Percentiles rank a stretch among this genome's conserved stretches.
These are phyloP conservation scores for Salix suchowensis DNA, from an alignment of 345 rosid genomes.

Conservation along the genomic window DNA sequence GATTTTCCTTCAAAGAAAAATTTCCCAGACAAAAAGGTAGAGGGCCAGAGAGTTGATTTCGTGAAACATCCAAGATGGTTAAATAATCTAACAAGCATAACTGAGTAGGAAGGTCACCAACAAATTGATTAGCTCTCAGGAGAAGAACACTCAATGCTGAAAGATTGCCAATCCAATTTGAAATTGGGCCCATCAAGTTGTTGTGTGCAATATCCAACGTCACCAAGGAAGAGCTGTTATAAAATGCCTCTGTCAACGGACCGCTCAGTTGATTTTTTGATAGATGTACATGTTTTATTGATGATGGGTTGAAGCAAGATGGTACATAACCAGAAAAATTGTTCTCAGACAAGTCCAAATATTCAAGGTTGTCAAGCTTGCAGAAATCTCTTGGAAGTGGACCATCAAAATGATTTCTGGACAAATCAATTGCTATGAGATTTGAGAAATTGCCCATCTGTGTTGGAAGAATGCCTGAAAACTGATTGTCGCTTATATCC, in stretches of 20 bases:
- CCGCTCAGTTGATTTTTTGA: not conserved
- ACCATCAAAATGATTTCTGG: not conserved
- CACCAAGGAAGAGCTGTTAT: not conserved
- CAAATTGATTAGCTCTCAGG: slow-evolving; percentile 7
- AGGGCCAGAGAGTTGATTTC: slow-evolving; percentile 6
- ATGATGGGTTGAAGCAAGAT: not conserved
- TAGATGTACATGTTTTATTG: not conserved
- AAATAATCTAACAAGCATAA: slow-evolving; percentile 2
- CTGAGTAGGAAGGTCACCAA: slow-evolving; percentile 9
- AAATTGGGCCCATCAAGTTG: slow-evolving; percentile 4
- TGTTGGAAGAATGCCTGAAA: not conserved
- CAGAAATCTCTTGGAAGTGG: not conserved
- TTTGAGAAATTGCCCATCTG: not conserved
- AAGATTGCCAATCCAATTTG: slow-evolving; percentile 6
- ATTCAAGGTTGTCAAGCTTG: not conserved
- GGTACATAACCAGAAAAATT: not conserved
- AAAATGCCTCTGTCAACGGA: not conserved
- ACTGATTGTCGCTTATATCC: not conserved
- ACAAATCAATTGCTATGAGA: not conserved
- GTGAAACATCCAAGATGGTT: slow-evolving; percentile 16
- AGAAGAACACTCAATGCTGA: slow-evolving; percentile 11
- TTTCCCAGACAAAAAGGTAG: slow-evolving; percentile 3
- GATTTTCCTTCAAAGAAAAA: not conserved
- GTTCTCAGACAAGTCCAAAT: slow-evolving; percentile 1
- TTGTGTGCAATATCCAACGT: slow-evolving; percentile 15